These are phyloP conservation scores for Aspergillus brasiliensis DNA, from an alignment of 2,329 filamentous ascomycete species.

Conservation along the genomic window DNA sequence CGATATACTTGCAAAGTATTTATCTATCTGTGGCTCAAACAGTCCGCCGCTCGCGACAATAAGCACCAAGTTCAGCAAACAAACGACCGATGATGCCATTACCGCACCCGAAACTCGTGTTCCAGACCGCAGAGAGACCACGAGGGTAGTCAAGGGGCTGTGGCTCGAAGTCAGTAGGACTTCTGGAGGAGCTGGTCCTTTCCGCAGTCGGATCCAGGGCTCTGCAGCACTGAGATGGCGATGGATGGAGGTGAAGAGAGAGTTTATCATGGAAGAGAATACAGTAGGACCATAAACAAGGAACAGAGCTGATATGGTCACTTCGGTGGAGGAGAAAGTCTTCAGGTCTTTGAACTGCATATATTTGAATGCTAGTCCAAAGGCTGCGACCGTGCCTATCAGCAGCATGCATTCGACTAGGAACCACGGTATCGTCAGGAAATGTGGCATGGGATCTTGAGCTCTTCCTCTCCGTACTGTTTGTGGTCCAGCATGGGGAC, in stretches of 20 bases:
- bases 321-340: not conserved
- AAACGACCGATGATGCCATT: conserved; percentile 10
- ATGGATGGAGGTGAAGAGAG: conserved; percentile 20
- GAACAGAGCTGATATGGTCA: conserved; percentile 4
- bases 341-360: not conserved
- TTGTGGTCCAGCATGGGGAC: not conserved
- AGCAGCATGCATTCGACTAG: conserved; percentile 21
- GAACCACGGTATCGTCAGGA: conserved; percentile 22
- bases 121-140: not conserved
- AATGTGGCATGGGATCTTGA: conserved; percentile 24
- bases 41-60: conserved; percentile 22
- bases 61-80: conserved; percentile 17
- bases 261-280: conserved; percentile 22
- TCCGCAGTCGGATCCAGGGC: conserved; percentile 22
- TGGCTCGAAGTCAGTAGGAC: too few species aligned
- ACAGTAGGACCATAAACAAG: conserved; percentile 23
- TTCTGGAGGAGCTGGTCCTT: too few species aligned
- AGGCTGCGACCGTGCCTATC: conserved; percentile 12
- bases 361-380: conserved; percentile 10
- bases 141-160: not conserved
- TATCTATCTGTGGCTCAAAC: conserved; percentile 19
- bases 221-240: conserved; percentile 24
- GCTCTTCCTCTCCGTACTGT: too few species aligned
- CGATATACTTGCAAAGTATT: not conserved
- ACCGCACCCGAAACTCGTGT: not conserved